Percentiles rank a stretch among this genome's conserved stretches.
Conservation (phyloP, 345 rosid genomes). For the Bruguiera gymnorhiza region DNA sequence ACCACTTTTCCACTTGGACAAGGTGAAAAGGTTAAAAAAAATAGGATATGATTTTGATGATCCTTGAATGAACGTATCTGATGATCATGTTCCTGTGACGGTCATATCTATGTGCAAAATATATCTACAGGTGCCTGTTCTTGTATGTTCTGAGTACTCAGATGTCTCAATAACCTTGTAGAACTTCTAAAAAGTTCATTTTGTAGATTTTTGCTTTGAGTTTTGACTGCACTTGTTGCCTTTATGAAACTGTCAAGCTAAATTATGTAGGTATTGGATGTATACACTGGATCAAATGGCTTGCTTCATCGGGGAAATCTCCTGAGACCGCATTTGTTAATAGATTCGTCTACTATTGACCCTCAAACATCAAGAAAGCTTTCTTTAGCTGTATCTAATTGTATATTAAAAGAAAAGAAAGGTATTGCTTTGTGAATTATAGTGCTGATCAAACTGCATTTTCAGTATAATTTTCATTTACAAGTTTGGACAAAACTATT, state of each 20-base stretch:
- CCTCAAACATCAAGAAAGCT: slow-evolving; percentile 79
- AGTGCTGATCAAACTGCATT: slow-evolving; percentile 2
- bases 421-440: slow-evolving; percentile 36
- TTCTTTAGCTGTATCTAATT: slow-evolving; percentile 53
- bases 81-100: neutral
- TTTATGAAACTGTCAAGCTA: slow-evolving; percentile 12
- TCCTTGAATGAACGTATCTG: neutral
- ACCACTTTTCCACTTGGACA: neutral
- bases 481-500: neutral
- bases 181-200: neutral
- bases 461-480: neutral
- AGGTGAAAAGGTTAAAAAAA: neutral
- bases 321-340: slow-evolving; percentile 57
- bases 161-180: neutral
- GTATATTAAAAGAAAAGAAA: slow-evolving; percentile 50
- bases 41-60: neutral
- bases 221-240: neutral
- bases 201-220: neutral
- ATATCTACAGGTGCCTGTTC: neutral
- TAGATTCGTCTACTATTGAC: slow-evolving; percentile 93
- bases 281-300: slow-evolving; percentile 73
- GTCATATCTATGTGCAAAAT: neutral
- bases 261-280: slow-evolving; percentile 68
- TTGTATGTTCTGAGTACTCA: neutral
- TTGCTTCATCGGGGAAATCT: slow-evolving; percentile 58